Percentiles rank a stretch among this genome's conserved stretches.
Evolutionary conservation across 768 basidiomycete genomes (phyloP).

Genomic region (Panellus pusillus): DNA sequence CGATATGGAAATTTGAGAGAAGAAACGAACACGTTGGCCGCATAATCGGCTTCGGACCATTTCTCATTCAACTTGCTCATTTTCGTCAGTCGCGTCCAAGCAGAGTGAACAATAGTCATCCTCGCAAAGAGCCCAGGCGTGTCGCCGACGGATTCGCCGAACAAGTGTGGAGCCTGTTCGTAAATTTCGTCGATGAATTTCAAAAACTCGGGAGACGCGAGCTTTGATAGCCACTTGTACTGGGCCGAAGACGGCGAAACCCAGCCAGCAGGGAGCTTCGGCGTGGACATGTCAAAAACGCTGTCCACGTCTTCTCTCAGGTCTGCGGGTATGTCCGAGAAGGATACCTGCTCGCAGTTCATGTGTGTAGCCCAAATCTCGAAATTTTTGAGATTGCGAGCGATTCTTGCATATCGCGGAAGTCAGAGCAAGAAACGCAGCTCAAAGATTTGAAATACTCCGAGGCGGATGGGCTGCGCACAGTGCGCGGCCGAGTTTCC

Average conservation of each 20-base stretch:
- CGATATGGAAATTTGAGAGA: background rate
- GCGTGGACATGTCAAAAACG: constrained; percentile 21
- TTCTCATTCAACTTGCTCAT: constrained; percentile 48
- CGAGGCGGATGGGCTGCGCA: constrained; percentile 49
- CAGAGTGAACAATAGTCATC: constrained; percentile 39
- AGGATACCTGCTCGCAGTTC: constrained; percentile 48
- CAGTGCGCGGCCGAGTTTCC: constrained; percentile 30
- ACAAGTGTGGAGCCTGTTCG: constrained; percentile 37
- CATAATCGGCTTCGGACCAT: constrained; percentile 56
- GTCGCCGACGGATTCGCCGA: constrained; percentile 29
- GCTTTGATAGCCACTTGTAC: constrained; percentile 25
- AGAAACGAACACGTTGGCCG: constrained; percentile 49
- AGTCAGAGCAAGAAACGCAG: background rate
- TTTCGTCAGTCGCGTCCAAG: constrained; percentile 43
- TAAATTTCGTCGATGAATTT: constrained; percentile 31
- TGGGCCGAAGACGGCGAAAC: constrained; percentile 28
- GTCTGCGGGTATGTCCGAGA: constrained; percentile 41
- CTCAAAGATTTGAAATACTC: constrained; percentile 34
- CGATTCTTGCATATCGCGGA: constrained; percentile 37
- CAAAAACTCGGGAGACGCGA: constrained; percentile 28
- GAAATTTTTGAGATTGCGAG: constrained; percentile 46
- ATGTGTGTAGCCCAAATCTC: constrained; percentile 53
- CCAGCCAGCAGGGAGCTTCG: constrained; percentile 42
- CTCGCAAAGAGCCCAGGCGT: constrained; percentile 34
- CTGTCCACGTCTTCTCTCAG: constrained; percentile 38